A percentile compares a stretch with the other conserved stretches of the same genome.
Conservation (phyloP, 2,329 filamentous ascomycete species). For the Paracorniculantispora psalliotae region DNA sequence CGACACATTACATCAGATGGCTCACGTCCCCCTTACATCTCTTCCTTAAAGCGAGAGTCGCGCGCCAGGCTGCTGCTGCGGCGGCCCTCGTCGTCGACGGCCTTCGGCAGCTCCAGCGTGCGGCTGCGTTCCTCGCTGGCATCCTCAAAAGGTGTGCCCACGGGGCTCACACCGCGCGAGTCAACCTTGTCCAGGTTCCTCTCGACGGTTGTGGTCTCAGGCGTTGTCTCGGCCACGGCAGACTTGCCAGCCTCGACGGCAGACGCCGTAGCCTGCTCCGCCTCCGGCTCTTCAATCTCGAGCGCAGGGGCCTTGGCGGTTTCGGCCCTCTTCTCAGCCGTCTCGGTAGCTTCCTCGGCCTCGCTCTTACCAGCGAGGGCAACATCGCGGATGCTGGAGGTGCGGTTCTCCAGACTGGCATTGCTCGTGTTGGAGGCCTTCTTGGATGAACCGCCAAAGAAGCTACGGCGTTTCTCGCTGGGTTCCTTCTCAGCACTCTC, state of each 20-base stretch:
- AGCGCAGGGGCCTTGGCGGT: constrained; percentile 13
- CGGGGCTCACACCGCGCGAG: constrained; percentile 33
- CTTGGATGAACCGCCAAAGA: constrained; percentile 45
- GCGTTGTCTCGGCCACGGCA: not conserved
- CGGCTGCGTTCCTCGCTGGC: constrained; percentile 15
- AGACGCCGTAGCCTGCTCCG: not conserved
- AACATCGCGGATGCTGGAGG: constrained; percentile 42
- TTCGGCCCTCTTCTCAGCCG: constrained; percentile 11
- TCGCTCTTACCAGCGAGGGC: constrained; percentile 38
- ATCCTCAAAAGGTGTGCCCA: constrained; percentile 45
- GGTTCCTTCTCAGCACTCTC: constrained; percentile 21
- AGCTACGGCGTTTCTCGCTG: constrained; percentile 32
- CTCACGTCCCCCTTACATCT: constrained; percentile 31
- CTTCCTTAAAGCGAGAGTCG: constrained; percentile 56
- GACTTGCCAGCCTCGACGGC: not conserved
- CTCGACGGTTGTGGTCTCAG: not conserved
- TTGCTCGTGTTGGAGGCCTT: constrained; percentile 37
- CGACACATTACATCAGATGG: not conserved
- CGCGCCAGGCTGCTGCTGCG: constrained; percentile 48
- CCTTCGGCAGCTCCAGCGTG: constrained; percentile 23
- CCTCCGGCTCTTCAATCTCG: constrained; percentile 26
- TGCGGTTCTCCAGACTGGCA: constrained; percentile 36
- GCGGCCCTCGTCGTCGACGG: constrained; percentile 32
- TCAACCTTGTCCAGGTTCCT: constrained; percentile 18
- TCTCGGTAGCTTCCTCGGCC: constrained; percentile 19